Evolutionary conservation across 1,139 yeast species (phyloP).

Genomic region (Candida sp.): DNA sequence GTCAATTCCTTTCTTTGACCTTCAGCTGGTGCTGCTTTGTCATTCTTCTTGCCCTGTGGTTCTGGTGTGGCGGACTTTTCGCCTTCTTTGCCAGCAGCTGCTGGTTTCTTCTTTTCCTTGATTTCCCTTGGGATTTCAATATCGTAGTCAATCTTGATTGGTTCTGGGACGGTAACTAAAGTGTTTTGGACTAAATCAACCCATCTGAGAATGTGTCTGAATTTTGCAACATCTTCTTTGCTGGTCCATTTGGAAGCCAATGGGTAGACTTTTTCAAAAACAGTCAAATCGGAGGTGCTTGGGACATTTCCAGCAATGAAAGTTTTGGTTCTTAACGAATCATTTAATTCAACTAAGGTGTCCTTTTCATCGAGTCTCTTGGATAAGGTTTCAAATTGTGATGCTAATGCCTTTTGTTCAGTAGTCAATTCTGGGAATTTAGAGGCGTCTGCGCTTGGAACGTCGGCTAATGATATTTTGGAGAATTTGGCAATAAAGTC

Average conservation of each 20-base stretch:
- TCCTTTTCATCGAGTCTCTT: slow-evolving; percentile 59
- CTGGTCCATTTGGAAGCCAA: slow-evolving; percentile 59
- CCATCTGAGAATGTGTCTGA: slow-evolving; percentile 93
- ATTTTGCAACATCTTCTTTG: slow-evolving; percentile 54
- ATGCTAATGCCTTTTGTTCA: slow-evolving; percentile 70
- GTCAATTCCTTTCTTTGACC: slow-evolving; percentile 27
- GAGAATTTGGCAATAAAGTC: slow-evolving; percentile 45
- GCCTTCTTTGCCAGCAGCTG: slow-evolving; percentile 18
- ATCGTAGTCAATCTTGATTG: slow-evolving; percentile 58
- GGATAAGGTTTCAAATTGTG: slow-evolving; percentile 83
- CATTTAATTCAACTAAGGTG: slow-evolving; percentile 65
- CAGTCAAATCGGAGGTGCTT: slow-evolving; percentile 67
- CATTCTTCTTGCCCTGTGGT: slow-evolving; percentile 11
- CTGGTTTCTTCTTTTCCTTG: slow-evolving; percentile 54
- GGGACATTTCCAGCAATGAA: slow-evolving; percentile 71
- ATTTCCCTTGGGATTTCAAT: slow-evolving; percentile 64
- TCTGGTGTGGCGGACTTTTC: slow-evolving; percentile 8
- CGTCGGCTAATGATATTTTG: slow-evolving; percentile 33
- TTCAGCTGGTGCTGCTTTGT: slow-evolving; percentile 18
- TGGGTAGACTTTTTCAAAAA: slow-evolving; percentile 69
- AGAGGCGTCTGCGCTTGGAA: slow-evolving; percentile 26
- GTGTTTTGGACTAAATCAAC: slow-evolving; percentile 81
- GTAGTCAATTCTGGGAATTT: slow-evolving; percentile 40
- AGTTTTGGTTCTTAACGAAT: slow-evolving; percentile 68
- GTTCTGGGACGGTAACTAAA: slow-evolving; percentile 56